phyloP scores from a whole-genome alignment of 139 green algal genomes.

The Chlamydomonas sphaeroides region DNA sequence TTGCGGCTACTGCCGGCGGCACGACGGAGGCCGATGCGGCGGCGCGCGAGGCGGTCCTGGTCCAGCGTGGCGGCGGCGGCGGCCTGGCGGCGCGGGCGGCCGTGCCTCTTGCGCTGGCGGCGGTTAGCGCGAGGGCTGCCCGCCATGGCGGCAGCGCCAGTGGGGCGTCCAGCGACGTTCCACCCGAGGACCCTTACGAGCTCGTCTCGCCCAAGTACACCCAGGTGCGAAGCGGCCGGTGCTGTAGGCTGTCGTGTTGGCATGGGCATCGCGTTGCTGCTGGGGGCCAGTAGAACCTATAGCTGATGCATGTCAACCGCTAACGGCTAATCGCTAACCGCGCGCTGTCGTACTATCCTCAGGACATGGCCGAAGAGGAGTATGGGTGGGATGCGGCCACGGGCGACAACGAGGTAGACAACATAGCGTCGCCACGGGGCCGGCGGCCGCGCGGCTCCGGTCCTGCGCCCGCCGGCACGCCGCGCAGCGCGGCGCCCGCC shows the following conservation, averaged over 20 bases:
- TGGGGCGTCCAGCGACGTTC: too few relatives aligned
- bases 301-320: too few relatives aligned
- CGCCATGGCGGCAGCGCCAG: background rate
- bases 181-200: conserved; percentile 1
- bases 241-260: too few relatives aligned
- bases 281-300: too few relatives aligned
- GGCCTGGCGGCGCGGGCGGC: too few relatives aligned
- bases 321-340: too few relatives aligned
- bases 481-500: background rate
- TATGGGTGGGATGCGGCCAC: conserved; percentile 36
- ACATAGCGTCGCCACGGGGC: background rate
- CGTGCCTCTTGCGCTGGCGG: too few relatives aligned
- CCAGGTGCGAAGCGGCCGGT: too few relatives aligned
- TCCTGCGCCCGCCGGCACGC: background rate
- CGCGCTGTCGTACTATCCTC: too few relatives aligned
- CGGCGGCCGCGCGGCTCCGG: too few relatives aligned
- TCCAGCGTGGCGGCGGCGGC: background rate
- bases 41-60: background rate
- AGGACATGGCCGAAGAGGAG: conserved; percentile 40
- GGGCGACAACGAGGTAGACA: conserved; percentile 19
- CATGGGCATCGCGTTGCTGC: too few relatives aligned
- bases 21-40: conserved; percentile 20
- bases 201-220: conserved; percentile 21
- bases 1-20: conserved; percentile 19
- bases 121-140: too few relatives aligned